A percentile compares a stretch with the other conserved stretches of the same genome.
Evolutionary conservation across 2,329 filamentous ascomycete genomes (phyloP).

Genomic region (Apiospora saccharicola): DNA sequence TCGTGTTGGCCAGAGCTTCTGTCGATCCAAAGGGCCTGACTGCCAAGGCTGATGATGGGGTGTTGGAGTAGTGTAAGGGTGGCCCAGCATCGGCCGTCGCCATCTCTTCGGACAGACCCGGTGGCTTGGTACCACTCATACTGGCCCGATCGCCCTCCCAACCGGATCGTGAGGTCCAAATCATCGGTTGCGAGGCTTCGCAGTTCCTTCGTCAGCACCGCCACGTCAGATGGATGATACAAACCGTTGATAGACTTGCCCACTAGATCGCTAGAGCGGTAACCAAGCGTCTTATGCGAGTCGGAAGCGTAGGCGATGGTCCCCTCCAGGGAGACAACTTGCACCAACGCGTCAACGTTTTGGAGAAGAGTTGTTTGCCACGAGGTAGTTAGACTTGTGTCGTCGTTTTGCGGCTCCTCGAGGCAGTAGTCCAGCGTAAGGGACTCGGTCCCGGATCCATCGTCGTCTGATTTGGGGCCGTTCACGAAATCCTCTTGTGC

Average conservation of each 20-base stretch:
- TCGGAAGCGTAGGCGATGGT: conserved; percentile 88
- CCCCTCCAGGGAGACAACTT: conserved; percentile 86
- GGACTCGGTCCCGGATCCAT: too few species aligned
- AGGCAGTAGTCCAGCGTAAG: too few species aligned
- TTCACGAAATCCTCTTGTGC: too few species aligned
- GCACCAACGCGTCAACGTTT: conserved; percentile 87
- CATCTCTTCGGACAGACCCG: background rate
- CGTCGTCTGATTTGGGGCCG: too few species aligned
- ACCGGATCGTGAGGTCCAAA: conserved; percentile 2
- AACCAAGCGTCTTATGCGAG: conserved; percentile 54
- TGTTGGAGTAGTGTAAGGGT: background rate
- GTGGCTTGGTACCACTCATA: conserved; percentile 17
- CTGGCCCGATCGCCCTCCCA: background rate
- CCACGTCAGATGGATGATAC: conserved; percentile 9
- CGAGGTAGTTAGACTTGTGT: too few species aligned
- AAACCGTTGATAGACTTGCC: background rate
- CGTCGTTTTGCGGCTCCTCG: too few species aligned
- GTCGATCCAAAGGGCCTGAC: too few species aligned
- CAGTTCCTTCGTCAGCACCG: background rate
- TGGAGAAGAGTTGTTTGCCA: conserved; percentile 90
- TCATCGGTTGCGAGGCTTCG: background rate
- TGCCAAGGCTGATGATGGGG: background rate
- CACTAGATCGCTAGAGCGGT: background rate
- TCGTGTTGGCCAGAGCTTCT: background rate
- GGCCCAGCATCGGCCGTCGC: background rate